phyloP scores from a whole-genome alignment of 371 early-diverging fungal genomes.

The Entomophthora muscae region DNA sequence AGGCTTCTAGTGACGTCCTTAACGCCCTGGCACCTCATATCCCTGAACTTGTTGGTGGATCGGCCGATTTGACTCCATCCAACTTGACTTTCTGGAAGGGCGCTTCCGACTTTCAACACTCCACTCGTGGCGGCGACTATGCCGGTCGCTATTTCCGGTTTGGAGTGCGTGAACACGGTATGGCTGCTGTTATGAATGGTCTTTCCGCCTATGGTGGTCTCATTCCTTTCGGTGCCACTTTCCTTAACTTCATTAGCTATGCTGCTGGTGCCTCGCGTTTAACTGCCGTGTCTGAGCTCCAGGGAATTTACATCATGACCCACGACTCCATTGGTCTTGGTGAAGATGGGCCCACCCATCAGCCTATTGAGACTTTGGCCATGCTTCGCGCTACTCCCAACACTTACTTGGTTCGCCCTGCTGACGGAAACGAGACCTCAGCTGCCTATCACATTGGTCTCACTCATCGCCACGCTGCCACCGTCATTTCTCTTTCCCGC shows the following conservation, averaged over 20 bases:
- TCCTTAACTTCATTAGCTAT: conserved; percentile 90
- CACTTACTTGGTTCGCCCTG: conserved; percentile 76
- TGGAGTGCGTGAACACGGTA: conserved; percentile 99
- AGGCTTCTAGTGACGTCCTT: conserved; percentile 66
- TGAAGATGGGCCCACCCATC: conserved; percentile 99
- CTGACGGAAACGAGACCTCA: conserved; percentile 92
- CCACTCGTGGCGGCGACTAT: conserved; percentile 52
- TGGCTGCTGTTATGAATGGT: conserved; percentile 96
- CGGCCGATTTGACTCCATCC: conserved; percentile 97
- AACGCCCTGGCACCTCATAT: conserved; percentile 58
- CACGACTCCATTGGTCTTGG: conserved; percentile 98
- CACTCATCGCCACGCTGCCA: conserved; percentile 46
- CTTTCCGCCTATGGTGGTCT: conserved; percentile 67
- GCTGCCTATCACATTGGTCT: conserved; percentile 79
- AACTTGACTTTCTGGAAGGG: conserved; percentile 90
- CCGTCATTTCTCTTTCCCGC: conserved; percentile 82
- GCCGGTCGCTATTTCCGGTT: conserved; percentile 86
- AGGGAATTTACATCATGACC: conserved; percentile 93
- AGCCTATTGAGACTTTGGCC: conserved; percentile 96
- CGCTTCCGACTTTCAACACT: conserved; percentile 82
- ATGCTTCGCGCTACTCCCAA: conserved; percentile 91
- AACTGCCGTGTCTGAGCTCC: conserved; percentile 71
- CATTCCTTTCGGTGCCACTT: conserved; percentile 89
- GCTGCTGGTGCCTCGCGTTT: conserved; percentile 77
- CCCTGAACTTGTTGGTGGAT: conserved; percentile 92